Evolutionary conservation across 352 stramenopile genomes (phyloP).

Genomic region (Globisporangium sylvaticum): DNA sequence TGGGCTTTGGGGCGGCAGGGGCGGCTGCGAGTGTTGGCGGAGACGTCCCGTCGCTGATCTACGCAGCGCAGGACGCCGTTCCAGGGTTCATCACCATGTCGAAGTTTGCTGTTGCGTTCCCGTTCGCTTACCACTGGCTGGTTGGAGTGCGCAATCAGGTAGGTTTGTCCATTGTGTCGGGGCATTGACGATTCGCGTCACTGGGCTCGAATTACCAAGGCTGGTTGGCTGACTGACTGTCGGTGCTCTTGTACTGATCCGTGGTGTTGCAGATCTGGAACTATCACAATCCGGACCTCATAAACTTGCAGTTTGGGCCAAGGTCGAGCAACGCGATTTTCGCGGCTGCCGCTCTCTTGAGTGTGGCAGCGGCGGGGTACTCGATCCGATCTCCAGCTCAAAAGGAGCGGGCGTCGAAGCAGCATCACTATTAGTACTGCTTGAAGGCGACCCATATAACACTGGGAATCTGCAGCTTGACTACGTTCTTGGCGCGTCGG

Average conservation of each 20-base stretch:
- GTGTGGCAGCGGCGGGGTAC: constrained; percentile 5
- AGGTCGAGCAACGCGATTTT: constrained; percentile 27
- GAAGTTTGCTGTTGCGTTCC: constrained; percentile 90
- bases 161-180: not conserved
- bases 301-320: constrained; percentile 30
- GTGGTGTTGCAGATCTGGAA: constrained; percentile 67
- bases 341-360: constrained; percentile 10
- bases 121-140: constrained; percentile 90
- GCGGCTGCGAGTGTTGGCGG: constrained; percentile 54
- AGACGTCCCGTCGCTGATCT: constrained; percentile 62
- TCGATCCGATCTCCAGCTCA: not conserved
- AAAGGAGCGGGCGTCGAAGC: not conserved
- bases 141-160: constrained; percentile 68
- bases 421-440: no score
- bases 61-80: constrained; percentile 33
- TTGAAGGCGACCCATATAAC: no score
- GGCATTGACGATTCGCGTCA: not conserved
- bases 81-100: constrained; percentile 38
- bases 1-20: constrained; percentile 56
- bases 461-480: no score
- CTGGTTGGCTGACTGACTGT: not conserved
- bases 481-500: no score
- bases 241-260: not conserved
- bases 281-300: constrained; percentile 45
- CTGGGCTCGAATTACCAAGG: not conserved